Evolutionary conservation across 2,329 filamentous ascomycete species (phyloP).

Genomic region (Aureobasidium musti): DNA sequence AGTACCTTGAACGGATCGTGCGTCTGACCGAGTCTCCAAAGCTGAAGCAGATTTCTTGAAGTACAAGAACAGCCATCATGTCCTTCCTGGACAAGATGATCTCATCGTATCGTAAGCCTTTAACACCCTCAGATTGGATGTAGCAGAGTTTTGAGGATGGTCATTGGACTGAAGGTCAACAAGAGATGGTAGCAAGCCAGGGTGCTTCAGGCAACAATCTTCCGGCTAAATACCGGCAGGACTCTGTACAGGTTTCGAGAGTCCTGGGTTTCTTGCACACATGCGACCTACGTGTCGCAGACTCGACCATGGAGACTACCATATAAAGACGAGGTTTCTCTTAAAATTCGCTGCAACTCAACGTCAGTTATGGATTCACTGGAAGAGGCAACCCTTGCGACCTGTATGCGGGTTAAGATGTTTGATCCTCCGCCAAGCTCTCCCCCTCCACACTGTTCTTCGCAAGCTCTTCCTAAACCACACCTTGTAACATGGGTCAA

Average conservation of each 20-base stretch:
- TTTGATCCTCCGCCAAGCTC: background rate
- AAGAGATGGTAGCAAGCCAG: background rate
- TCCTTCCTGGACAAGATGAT: too few species aligned
- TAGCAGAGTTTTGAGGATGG: too few species aligned
- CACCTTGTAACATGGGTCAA: background rate
- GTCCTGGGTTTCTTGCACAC: background rate
- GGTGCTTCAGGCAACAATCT: background rate
- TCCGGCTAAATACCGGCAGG: background rate
- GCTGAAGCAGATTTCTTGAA: too few species aligned
- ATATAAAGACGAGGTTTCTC: too few species aligned
- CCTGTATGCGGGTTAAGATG: background rate
- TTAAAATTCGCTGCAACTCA: too few species aligned
- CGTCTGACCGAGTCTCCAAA: too few species aligned
- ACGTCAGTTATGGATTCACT: background rate
- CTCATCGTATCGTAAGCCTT: too few species aligned
- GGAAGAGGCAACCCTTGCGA: background rate
- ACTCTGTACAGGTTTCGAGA: background rate
- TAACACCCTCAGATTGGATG: too few species aligned
- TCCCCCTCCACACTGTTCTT: background rate
- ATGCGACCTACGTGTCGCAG: background rate
- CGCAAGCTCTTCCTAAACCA: constrained; percentile 24
- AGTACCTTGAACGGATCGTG: too few species aligned
- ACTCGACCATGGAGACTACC: background rate
- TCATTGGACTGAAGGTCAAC: too few species aligned
- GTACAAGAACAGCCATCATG: too few species aligned